Percentiles rank a stretch among this genome's conserved stretches.
Evolutionary conservation across 2,329 filamentous ascomycete species (phyloP).

Genomic region (Penicillium italicum): DNA sequence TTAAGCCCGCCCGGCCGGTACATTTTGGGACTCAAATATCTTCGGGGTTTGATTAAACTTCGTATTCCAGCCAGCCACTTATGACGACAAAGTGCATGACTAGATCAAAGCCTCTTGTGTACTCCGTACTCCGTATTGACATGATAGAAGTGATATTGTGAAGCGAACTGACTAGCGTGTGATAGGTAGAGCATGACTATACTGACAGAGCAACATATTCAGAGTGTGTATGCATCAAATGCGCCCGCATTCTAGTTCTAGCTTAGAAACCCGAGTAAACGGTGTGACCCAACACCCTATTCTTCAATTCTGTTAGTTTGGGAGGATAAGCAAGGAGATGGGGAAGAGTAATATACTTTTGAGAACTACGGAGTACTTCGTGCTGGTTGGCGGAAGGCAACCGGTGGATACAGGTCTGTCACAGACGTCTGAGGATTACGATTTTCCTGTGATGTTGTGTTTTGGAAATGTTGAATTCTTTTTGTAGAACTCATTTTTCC

Average conservation of each 20-base stretch:
- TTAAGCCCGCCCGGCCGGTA: background rate
- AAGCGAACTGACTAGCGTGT: background rate
- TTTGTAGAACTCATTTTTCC: too few relatives aligned
- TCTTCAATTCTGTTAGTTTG: too few relatives aligned
- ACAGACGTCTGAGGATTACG: background rate
- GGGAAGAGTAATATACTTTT: too few relatives aligned
- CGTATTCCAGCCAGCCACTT: background rate
- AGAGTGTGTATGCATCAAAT: background rate
- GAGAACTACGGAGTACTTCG: too few relatives aligned
- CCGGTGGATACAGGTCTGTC: background rate
- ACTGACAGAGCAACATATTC: background rate
- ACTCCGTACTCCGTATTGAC: too few relatives aligned
- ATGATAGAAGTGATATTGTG: background rate
- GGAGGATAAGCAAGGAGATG: background rate
- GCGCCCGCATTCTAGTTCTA: background rate
- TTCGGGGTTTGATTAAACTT: background rate
- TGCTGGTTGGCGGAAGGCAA: background rate
- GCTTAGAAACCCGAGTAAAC: background rate
- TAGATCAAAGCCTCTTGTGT: background rate
- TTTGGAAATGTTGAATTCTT: too few relatives aligned
- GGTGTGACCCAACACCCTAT: background rate
- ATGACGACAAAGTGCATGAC: background rate
- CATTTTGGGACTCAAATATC: background rate
- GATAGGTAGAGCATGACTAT: background rate
- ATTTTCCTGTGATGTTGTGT: background rate